These are phyloP conservation scores for Pythium periplocum DNA, from an alignment of 352 stramenopile genomes.

Conservation along the genomic window DNA sequence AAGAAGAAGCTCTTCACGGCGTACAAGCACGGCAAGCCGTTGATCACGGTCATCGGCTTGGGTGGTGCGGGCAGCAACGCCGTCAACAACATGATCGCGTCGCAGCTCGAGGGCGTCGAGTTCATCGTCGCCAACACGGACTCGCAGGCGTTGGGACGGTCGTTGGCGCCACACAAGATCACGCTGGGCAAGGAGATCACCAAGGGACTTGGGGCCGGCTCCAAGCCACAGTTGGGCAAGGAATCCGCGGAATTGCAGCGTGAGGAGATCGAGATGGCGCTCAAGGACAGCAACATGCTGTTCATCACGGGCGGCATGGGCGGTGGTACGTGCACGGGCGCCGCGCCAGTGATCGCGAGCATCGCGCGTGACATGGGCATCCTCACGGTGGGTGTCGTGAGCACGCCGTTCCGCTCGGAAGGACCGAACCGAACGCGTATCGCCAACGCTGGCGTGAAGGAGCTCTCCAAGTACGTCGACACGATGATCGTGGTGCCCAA, in stretches of 20 bases:
- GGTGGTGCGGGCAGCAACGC: conserved; percentile 82
- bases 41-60: conserved; percentile 84
- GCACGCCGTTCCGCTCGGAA: conserved; percentile 95
- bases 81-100: conserved; percentile 89
- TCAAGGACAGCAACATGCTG: conserved; percentile 92
- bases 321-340: conserved; percentile 89
- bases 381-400: conserved; percentile 95
- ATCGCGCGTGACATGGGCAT: conserved; percentile 90
- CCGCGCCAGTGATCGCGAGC: conserved; percentile 91
- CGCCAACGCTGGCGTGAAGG: conserved; percentile 88
- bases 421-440: conserved; percentile 92
- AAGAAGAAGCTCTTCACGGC: conserved; percentile 42
- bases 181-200: conserved; percentile 82
- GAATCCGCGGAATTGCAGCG: conserved; percentile 83
- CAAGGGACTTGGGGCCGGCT: conserved; percentile 75
- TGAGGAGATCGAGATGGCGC: conserved; percentile 85
- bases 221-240: conserved; percentile 75
- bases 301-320: conserved; percentile 96
- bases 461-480: conserved; percentile 91
- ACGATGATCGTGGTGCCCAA: conserved; percentile 97
- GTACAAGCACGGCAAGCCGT: conserved; percentile 80
- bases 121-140: conserved; percentile 97
- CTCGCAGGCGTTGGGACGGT: conserved; percentile 84
- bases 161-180: conserved; percentile 76
- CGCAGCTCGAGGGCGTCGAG: conserved; percentile 87